Percentiles rank a stretch among this genome's conserved stretches.
These are phyloP conservation scores for Metarhizium sp. DNA, from an alignment of 2,329 filamentous ascomycete species.

Conservation along the genomic window DNA sequence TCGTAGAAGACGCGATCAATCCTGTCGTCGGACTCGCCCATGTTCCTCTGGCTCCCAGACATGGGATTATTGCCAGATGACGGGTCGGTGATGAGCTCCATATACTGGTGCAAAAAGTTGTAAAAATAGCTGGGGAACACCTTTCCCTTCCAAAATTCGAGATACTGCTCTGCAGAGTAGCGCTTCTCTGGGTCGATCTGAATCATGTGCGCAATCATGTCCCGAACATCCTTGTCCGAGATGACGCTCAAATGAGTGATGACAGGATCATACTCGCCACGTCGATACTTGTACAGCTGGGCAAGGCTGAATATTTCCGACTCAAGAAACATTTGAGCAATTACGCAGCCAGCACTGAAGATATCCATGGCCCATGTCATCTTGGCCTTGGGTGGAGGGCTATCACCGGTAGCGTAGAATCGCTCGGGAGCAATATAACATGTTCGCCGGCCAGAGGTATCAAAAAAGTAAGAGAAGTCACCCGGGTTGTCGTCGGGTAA, in stretches of 20 bases:
- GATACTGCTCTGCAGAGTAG: slow-evolving; percentile 87
- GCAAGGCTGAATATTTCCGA: slow-evolving; percentile 95
- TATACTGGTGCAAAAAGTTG: slow-evolving; percentile 94
- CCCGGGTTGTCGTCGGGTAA: slow-evolving; percentile 94
- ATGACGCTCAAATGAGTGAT: slow-evolving; percentile 77
- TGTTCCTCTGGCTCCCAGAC: slow-evolving; percentile 56
- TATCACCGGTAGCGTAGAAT: slow-evolving; percentile 65
- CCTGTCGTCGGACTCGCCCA: slow-evolving; percentile 82
- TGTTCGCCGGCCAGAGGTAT: slow-evolving; percentile 80
- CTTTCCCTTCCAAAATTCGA: slow-evolving; percentile 84
- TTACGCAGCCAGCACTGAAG: slow-evolving; percentile 93
- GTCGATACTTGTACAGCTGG: slow-evolving; percentile 88
- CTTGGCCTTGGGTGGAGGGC: slow-evolving; percentile 49
- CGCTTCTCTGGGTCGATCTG: slow-evolving; percentile 85
- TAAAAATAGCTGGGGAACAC: slow-evolving; percentile 97
- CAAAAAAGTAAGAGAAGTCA: slow-evolving; percentile 97
- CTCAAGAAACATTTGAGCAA: slow-evolving; percentile 92
- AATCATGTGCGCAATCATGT: slow-evolving; percentile 93
- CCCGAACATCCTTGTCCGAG: slow-evolving; percentile 74
- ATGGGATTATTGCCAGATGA: slow-evolving; percentile 67
- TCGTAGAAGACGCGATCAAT: slow-evolving; percentile 91
- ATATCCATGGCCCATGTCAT: slow-evolving; percentile 95
- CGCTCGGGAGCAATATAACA: slow-evolving; percentile 94
- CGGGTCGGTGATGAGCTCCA: slow-evolving; percentile 89
- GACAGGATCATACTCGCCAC: slow-evolving; percentile 83